These are phyloP conservation scores for Sicyos edulis DNA, from an alignment of 306 rosid species.

Conservation along the genomic window DNA sequence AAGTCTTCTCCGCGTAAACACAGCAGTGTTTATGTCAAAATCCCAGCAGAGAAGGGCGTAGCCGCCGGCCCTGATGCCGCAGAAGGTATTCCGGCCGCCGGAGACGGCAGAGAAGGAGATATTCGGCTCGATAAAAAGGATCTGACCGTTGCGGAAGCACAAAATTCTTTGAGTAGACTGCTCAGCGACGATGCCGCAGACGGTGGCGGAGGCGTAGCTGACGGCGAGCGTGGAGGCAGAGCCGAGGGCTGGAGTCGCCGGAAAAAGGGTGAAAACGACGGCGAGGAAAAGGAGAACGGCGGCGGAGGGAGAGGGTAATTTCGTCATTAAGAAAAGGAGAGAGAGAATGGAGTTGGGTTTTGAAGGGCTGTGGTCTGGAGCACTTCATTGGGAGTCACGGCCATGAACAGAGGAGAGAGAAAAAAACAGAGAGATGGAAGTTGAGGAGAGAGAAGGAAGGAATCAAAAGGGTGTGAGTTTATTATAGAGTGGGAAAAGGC, in stretches of 20 bases:
- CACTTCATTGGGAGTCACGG: constrained; percentile 50
- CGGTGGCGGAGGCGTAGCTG: constrained; percentile 42
- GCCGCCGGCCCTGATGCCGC: constrained; percentile 65
- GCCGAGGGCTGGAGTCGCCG: constrained; percentile 47
- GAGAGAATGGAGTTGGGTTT: constrained; percentile 24
- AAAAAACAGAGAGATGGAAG: constrained; percentile 9
- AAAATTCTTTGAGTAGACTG: constrained; percentile 41
- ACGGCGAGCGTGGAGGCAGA: constrained; percentile 70
- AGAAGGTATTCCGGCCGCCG: constrained; percentile 58
- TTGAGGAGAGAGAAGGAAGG: constrained; percentile 2
- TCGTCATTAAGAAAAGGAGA: constrained; percentile 55
- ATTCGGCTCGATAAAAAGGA: constrained; percentile 35
- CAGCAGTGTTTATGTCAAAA: constrained; percentile 15
- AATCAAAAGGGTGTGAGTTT: neutral
- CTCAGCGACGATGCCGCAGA: constrained; percentile 61
- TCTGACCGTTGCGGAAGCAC: constrained; percentile 49
- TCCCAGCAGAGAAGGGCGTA: constrained; percentile 52
- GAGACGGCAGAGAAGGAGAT: constrained; percentile 49
- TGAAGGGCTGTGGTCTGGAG: constrained; percentile 30
- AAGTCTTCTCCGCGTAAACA: constrained; percentile 35
- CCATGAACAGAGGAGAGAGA: constrained; percentile 15
- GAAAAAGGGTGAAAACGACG: constrained; percentile 15
- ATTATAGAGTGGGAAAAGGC: neutral
- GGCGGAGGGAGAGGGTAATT: constrained; percentile 26
- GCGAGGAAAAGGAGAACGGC: neutral